These are phyloP conservation scores for Thielaviopsis populi DNA, from an alignment of 2,329 filamentous ascomycete species.

Conservation along the genomic window DNA sequence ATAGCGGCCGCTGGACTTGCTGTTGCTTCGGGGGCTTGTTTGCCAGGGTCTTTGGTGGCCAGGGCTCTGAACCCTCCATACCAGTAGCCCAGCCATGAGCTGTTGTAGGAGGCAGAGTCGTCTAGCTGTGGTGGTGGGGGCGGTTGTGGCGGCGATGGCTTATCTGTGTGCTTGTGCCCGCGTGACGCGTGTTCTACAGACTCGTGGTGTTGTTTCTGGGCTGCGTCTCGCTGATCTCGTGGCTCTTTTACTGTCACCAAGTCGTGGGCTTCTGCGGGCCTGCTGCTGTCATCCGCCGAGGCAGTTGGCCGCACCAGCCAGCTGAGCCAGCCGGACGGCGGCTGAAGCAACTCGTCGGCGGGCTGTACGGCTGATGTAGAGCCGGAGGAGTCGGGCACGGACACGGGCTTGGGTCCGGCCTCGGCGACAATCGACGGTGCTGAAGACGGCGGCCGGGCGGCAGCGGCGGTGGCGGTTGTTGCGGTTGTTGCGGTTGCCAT, in stretches of 20 bases:
- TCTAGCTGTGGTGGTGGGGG: neutral
- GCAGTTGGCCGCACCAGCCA: conserved; percentile 32
- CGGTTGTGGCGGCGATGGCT: neutral
- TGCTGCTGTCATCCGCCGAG: conserved; percentile 6
- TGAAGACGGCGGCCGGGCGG: neutral
- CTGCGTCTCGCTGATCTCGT: neutral
- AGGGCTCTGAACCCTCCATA: neutral
- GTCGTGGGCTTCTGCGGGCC: neutral
- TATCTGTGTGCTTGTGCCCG: neutral
- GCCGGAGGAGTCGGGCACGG: neutral
- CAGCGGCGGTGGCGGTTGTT: neutral
- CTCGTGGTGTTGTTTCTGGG: neutral
- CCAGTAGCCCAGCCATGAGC: neutral
- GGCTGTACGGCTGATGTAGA: neutral
- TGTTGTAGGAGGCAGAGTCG: neutral
- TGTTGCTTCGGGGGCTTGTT: neutral
- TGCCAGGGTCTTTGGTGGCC: neutral
- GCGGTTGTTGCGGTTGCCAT: neutral
- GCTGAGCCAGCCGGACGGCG: conserved; percentile 35
- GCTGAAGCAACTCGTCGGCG: neutral
- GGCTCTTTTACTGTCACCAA: neutral
- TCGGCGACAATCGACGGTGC: neutral
- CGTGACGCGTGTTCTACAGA: neutral
- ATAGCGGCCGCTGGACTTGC: neutral
- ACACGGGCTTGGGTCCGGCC: too few relatives aligned